Evolutionary conservation across 1,284 basidiomycete species (phyloP).

Genomic region (Xanthoconium separans): DNA sequence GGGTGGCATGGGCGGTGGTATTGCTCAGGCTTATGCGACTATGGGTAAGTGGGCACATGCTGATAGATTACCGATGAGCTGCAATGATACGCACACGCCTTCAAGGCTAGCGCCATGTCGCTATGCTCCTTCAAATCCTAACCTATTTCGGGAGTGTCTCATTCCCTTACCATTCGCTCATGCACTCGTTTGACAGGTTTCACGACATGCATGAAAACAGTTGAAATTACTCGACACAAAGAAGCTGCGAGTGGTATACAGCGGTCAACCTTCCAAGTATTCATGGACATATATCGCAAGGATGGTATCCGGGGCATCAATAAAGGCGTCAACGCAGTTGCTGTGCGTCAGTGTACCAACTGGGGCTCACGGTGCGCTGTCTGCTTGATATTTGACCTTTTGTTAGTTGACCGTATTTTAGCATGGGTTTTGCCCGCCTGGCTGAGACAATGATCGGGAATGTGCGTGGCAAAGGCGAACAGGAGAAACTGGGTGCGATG

Average conservation of each 20-base stretch:
- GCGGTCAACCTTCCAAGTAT: slow-evolving; percentile 93
- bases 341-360: slow-evolving; percentile 96
- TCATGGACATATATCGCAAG: slow-evolving; percentile 89
- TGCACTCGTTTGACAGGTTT: slow-evolving; percentile 61
- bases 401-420: slow-evolving; percentile 32
- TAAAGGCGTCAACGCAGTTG: slow-evolving; percentile 99
- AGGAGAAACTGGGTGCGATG: slow-evolving; percentile 70
- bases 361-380: slow-evolving; percentile 90
- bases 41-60: slow-evolving; percentile 73
- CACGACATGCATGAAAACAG: slow-evolving; percentile 98
- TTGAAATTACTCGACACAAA: slow-evolving; percentile 97
- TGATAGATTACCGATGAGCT: background rate
- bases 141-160: slow-evolving; percentile 14
- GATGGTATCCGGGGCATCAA: slow-evolving; percentile 97
- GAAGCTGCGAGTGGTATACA: slow-evolving; percentile 87
- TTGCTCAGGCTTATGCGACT: slow-evolving; percentile 98
- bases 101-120: slow-evolving; percentile 18
- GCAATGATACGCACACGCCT: slow-evolving; percentile 15
- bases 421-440: slow-evolving; percentile 96
- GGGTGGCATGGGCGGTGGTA: slow-evolving; percentile 97
- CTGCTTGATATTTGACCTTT: background rate
- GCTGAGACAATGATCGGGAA: slow-evolving; percentile 84
- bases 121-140: slow-evolving; percentile 17
- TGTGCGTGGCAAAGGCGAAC: slow-evolving; percentile 73
- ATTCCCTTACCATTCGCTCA: slow-evolving; percentile 8